These are phyloP conservation scores for Scutellaria barbata DNA, from an alignment of 257 asterid genomes.

Conservation along the genomic window DNA sequence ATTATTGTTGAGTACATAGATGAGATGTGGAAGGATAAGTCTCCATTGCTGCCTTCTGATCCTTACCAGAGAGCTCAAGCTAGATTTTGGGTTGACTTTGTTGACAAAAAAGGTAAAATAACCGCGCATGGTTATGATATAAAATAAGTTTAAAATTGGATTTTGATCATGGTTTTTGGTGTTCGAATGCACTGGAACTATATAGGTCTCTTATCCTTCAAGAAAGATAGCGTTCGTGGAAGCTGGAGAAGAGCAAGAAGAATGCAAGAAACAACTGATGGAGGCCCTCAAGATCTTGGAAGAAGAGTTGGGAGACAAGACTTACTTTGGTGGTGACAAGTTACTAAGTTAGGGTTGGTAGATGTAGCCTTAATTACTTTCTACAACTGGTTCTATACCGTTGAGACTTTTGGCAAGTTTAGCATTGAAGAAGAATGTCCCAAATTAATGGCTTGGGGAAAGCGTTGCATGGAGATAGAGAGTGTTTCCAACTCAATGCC, in stretches of 20 bases:
- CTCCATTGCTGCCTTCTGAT: not conserved
- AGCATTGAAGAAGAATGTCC: slow-evolving; percentile 5
- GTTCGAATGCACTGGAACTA: not conserved
- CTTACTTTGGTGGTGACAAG: slow-evolving; percentile 8
- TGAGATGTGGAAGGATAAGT: not conserved
- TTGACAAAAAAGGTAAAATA: slow-evolving; percentile 12
- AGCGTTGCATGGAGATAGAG: slow-evolving; percentile 15
- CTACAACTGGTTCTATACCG: not conserved
- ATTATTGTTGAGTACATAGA: not conserved
- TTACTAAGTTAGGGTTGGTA: not conserved
- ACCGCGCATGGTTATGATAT: too few relatives aligned
- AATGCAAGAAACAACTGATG: too few relatives aligned
- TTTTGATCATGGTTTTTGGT: too few relatives aligned
- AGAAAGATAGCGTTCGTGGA: not conserved
- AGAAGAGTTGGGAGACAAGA: not conserved
- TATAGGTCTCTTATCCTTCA: too few relatives aligned
- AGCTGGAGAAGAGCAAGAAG: not conserved
- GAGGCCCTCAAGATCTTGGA: too few relatives aligned
- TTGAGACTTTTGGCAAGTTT: not conserved
- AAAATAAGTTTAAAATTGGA: too few relatives aligned
- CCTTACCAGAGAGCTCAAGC: slow-evolving; percentile 21
- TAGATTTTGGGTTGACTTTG: slow-evolving; percentile 16
- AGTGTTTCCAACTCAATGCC: not conserved
- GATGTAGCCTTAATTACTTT: slow-evolving; percentile 15
- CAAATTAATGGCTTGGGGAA: not conserved